These are phyloP conservation scores for Tetrahymena borealis DNA, from an alignment of 73 alveolate genomes.

Conservation along the genomic window DNA sequence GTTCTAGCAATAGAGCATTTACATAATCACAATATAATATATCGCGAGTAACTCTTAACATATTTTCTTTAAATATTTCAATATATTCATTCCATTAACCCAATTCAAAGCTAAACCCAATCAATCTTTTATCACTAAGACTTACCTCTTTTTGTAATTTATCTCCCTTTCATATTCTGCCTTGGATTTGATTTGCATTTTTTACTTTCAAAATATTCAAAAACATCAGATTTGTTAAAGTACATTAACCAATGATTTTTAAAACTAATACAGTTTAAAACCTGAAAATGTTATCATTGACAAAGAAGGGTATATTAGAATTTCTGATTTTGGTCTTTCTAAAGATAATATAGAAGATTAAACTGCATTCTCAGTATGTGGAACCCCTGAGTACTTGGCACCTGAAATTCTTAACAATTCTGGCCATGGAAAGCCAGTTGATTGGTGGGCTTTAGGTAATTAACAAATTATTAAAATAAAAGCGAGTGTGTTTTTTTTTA, in stretches of 20 bases:
- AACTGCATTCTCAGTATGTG: slow-evolving; percentile 48
- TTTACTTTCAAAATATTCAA: too few relatives aligned
- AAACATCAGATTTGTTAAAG: neutral
- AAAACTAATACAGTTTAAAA: neutral
- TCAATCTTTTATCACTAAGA: too few relatives aligned
- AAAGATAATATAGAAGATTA: slow-evolving; percentile 34
- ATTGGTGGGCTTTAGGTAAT: slow-evolving; percentile 55
- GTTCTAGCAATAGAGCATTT: neutral
- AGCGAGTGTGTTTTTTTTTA: too few relatives aligned
- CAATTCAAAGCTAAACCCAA: too few relatives aligned
- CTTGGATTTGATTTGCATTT: too few relatives aligned
- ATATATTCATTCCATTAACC: neutral
- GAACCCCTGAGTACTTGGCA: slow-evolving; percentile 55
- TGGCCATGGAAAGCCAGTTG: slow-evolving; percentile 61
- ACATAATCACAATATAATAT: neutral
- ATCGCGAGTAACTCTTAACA: slow-evolving; percentile 1
- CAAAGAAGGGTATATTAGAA: slow-evolving; percentile 43
- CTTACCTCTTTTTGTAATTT: too few relatives aligned
- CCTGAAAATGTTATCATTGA: slow-evolving; percentile 46
- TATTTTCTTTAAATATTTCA: neutral
- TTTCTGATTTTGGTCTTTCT: slow-evolving; percentile 54
- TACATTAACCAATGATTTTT: neutral
- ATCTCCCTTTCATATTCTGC: too few relatives aligned
- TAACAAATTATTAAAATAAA: neutral
- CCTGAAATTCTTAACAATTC: slow-evolving; percentile 42